These are phyloP conservation scores for Biscogniauxia marginata DNA, from an alignment of 2,329 filamentous ascomycete species.

Conservation along the genomic window DNA sequence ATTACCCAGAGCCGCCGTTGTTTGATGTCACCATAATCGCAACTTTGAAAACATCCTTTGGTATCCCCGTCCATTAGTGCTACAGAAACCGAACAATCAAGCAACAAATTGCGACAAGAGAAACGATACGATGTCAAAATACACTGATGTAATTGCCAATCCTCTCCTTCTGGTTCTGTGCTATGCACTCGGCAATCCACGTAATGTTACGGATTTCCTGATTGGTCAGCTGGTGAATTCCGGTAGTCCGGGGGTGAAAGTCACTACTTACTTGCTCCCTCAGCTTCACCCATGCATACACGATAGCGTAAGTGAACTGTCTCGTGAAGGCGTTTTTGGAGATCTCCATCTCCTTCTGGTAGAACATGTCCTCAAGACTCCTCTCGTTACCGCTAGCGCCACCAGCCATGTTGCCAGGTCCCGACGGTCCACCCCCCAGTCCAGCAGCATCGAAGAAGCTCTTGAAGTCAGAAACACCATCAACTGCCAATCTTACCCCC, in stretches of 20 bases:
- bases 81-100: constrained; percentile 36
- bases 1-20: constrained; percentile 18
- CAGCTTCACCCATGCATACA: constrained; percentile 97
- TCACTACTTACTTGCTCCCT: constrained; percentile 80
- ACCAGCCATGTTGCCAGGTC: constrained; percentile 81
- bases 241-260: neutral
- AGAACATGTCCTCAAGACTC: constrained; percentile 96
- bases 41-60: constrained; percentile 24
- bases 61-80: constrained; percentile 42
- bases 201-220: constrained; percentile 99
- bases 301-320: constrained; percentile 91
- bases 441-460: constrained; percentile 91
- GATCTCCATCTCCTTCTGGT: constrained; percentile 99
- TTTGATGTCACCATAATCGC: constrained; percentile 12
- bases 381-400: constrained; percentile 78
- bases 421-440: constrained; percentile 66
- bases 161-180: constrained; percentile 98
- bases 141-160: constrained; percentile 99
- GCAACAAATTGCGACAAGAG: constrained; percentile 17
- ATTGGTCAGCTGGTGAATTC: constrained; percentile 28
- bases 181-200: constrained; percentile 99
- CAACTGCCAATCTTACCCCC: constrained; percentile 88
- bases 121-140: constrained; percentile 56
- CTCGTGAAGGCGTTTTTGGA: constrained; percentile 92
- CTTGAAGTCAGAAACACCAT: constrained; percentile 92